phyloP scores from a whole-genome alignment of 805 yeast genomes.

The Starmerella powellii region DNA sequence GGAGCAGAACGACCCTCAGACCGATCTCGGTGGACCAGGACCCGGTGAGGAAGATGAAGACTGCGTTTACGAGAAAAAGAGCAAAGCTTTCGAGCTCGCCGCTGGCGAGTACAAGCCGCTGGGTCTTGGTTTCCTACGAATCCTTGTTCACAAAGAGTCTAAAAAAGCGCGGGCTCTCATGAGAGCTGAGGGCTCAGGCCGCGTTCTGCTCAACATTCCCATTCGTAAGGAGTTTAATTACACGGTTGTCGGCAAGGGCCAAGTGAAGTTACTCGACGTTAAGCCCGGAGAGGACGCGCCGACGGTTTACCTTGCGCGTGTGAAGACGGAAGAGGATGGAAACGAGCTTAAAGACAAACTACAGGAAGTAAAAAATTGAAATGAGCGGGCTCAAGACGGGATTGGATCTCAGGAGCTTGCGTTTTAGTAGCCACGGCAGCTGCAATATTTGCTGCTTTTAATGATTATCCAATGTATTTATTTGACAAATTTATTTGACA shows the following conservation, averaged over 20 bases:
- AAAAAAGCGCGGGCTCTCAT: slow-evolving; percentile 58
- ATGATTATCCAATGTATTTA: too few species aligned
- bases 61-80: slow-evolving; percentile 47
- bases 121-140: slow-evolving; percentile 76
- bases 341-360: slow-evolving; percentile 35
- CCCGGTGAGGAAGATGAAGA: slow-evolving; percentile 85
- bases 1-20: slow-evolving; percentile 32
- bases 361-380: slow-evolving; percentile 22
- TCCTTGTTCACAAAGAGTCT: slow-evolving; percentile 49
- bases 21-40: slow-evolving; percentile 41
- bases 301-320: slow-evolving; percentile 58
- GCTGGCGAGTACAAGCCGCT: slow-evolving; percentile 32
- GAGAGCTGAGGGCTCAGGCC: slow-evolving; percentile 79
- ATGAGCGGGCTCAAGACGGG: too few species aligned
- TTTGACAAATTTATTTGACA: too few species aligned
- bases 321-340: slow-evolving; percentile 66
- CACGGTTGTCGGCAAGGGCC: slow-evolving; percentile 47
- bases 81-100: slow-evolving; percentile 56
- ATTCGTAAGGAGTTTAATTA: slow-evolving; percentile 49
- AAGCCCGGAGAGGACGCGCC: slow-evolving; percentile 41
- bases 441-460: too few species aligned
- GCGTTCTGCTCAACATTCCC: slow-evolving; percentile 61
- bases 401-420: too few species aligned
- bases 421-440: too few species aligned
- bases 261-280: slow-evolving; percentile 56